A percentile compares a stretch with the other conserved stretches of the same genome.
These are phyloP conservation scores for Penstemon barbatus DNA, from an alignment of 257 asterid species.

Conservation along the genomic window DNA sequence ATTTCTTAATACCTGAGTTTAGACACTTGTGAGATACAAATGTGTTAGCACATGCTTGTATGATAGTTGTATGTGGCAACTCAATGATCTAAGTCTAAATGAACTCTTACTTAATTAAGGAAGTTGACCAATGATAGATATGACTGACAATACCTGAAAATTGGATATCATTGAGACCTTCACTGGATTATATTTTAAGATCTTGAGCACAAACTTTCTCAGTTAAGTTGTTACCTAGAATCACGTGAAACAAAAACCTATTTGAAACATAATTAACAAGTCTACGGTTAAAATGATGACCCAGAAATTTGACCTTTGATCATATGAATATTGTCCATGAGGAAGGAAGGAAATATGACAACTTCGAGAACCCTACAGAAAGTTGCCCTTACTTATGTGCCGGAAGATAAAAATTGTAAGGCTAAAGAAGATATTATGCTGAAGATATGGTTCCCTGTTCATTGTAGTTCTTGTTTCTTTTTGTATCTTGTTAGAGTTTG, in stretches of 20 bases:
- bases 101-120: neutral
- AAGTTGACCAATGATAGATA: neutral
- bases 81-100: neutral
- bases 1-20: neutral
- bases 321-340: no score
- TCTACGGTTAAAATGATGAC: no score
- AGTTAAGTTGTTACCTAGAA: neutral
- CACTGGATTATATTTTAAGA: neutral
- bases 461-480: slow-evolving; percentile 17
- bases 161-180: slow-evolving; percentile 1
- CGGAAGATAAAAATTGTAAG: slow-evolving; percentile 4
- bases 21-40: neutral
- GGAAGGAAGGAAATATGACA: neutral
- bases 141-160: slow-evolving; percentile 8
- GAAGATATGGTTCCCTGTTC: neutral
- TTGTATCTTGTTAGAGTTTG: slow-evolving; percentile 19
- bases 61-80: neutral
- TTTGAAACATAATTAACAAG: no score
- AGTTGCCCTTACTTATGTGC: neutral
- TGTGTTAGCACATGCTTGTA: neutral
- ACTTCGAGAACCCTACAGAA: neutral
- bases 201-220: no score
- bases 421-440: slow-evolving; percentile 9
- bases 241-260: neutral
- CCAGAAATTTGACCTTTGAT: no score